Evolutionary conservation across 352 stramenopile genomes (phyloP), one percentile per base, ranked within the genome.

Genomic region (Phytophthora multivora): DNA sequence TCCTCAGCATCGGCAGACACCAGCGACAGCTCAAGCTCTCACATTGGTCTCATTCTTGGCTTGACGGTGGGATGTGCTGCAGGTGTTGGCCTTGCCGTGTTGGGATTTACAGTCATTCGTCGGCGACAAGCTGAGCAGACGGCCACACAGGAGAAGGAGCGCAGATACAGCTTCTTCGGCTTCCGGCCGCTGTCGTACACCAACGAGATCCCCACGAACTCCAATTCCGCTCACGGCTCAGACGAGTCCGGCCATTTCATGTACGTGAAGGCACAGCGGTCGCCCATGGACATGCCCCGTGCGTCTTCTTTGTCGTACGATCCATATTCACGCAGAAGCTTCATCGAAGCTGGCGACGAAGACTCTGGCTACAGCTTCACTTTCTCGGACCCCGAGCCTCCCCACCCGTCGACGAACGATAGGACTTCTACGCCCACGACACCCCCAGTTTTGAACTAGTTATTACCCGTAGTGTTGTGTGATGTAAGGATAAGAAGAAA

Each of bases 261-360:
- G 69, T 84, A 83, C 39, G 59, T 82, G 33, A 83, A 83, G 50
- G 74, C 71, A 9, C 63, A 68, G 48, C 63, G 50, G 6, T 84
- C 72, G 12, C 69, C 77, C 15, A 40, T 80, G 28, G 71, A 75
- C 42, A 51, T 71, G 21, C 45, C 58, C 10, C 71, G 77, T 12
- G 56, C 68, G 16, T 74, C 66, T 13, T 86, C 74, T 35, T 58
- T 86, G 15, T 86, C 77, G n/a, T 86, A 86, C 18, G 72, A 86
- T 54, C 76, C 76, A 41, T 83, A 80, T 51, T 71, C 67, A 10
- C 63, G 74, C 3, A 41, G 58, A 56, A 81, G 71, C 36, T 83
- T 81, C 33, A 55, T 61, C 30, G 63, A 79, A 43, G 60, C 63
- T 23, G 61, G 41, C 13, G 35, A 53, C 16, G 71, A 80, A 21